Base-by-base conservation (phyloP, 1,139 yeast species). In the Candida sp. region DNA sequence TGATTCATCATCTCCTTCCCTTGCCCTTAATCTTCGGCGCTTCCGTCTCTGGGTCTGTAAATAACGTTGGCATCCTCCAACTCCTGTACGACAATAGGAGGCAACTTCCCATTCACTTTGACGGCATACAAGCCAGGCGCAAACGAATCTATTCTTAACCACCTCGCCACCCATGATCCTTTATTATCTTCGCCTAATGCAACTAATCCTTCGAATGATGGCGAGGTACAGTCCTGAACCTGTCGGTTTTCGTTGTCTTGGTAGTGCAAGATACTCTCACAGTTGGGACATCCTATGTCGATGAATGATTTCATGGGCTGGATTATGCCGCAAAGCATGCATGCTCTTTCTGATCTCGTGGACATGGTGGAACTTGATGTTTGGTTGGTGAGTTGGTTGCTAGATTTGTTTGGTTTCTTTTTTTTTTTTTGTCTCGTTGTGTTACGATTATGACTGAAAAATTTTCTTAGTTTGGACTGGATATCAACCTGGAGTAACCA, bases 21-120 rank as follows among this genome's bases (percentile, higher is more conserved):
- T n/a, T n/a, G n/a, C n/a, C n/a, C n/a, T 59, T 70, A 91, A 67
- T 91, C 97, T 62, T 86, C 90, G 33, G 90, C 98, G 70, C 93
- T 85, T 43, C 99, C 99, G 67, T 96, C 99, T 69, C 99, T 82
- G 33, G 99, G 98, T 58, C 98, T 83, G 71, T 96, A 96, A 49
- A 85, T 84, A 44, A 90, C 84, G 35, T 90, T 90, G 60, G 86
- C 88, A 26, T 81, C 82, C 44, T 85, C 86, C 64, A 94, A 75
- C 49, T 87, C 88, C 45, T 83, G 84, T 12, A 90, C 83, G 35
- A 91, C 84, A 58, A 92, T 97, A 5, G 90, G 92, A 2, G 98
- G 98, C 50, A 94, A 74, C 61, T 90, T 86, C 34, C 99, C 99
- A 61, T 86, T 89, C 6, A 94, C 94, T 64, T 94, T 90, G 44